phyloP scores from a whole-genome alignment of 2,329 filamentous ascomycete genomes.

The Aspergillus felis region DNA sequence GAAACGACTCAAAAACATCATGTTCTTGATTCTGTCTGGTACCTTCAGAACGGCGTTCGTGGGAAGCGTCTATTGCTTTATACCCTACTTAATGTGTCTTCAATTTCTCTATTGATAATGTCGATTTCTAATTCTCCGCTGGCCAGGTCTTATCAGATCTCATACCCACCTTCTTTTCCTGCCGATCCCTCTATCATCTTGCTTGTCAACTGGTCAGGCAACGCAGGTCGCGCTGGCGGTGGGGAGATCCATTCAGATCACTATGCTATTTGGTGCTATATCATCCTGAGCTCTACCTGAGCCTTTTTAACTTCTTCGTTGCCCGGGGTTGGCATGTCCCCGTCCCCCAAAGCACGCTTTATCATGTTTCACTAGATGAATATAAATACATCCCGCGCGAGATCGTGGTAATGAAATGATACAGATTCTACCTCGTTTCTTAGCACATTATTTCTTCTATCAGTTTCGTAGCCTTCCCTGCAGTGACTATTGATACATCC shows the following conservation, averaged over 20 bases:
- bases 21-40: conserved; percentile 18
- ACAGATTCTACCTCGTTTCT: not conserved
- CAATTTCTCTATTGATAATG: conserved; percentile 14
- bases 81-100: conserved; percentile 29
- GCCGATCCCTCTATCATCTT: not conserved
- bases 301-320: not conserved
- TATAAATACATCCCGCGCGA: conserved; percentile 24
- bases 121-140: conserved; percentile 14
- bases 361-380: conserved; percentile 13
- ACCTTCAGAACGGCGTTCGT: conserved; percentile 21
- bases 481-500: not conserved
- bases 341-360: conserved; percentile 2
- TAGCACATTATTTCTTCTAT: not conserved
- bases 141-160: conserved; percentile 9
- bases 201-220: not conserved
- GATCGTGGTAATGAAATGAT: conserved; percentile 21
- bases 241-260: not conserved
- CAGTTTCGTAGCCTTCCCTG: not conserved
- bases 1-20: conserved; percentile 6
- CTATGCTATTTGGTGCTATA: not conserved
- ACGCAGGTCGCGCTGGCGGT: not conserved
- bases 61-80: conserved; percentile 30
- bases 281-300: not conserved
- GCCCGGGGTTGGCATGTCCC: not conserved
- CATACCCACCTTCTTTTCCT: conserved; percentile 3